Evolutionary conservation across 768 basidiomycete genomes (phyloP).

Genomic region (Clitopilus hobsonii): DNA sequence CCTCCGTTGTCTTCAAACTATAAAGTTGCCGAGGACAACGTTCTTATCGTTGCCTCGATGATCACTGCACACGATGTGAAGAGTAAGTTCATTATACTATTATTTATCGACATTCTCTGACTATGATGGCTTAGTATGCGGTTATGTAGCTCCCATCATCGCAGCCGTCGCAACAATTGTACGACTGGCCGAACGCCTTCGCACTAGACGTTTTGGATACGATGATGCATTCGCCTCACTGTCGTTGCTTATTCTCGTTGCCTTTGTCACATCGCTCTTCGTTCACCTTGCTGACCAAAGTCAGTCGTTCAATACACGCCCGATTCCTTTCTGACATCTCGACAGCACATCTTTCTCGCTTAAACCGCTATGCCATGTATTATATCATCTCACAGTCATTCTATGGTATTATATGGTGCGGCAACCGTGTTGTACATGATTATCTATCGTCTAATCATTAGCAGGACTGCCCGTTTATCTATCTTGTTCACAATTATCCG

Average conservation of each 20-base stretch:
- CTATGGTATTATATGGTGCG: constrained; percentile 32
- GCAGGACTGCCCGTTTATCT: constrained; percentile 41
- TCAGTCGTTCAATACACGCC: neutral
- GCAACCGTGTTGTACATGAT: neutral
- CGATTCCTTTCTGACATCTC: neutral
- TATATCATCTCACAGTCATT: constrained; percentile 30
- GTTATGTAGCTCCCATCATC: neutral
- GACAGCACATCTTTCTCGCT: neutral
- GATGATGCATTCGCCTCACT: neutral
- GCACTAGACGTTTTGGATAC: neutral
- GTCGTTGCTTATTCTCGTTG: neutral
- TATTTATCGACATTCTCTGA: constrained; percentile 17
- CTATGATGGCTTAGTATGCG: constrained; percentile 4
- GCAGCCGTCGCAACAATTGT: neutral
- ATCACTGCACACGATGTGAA: neutral
- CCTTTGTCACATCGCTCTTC: neutral
- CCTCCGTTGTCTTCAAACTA: neutral
- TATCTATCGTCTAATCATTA: neutral
- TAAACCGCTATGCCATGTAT: constrained; percentile 17
- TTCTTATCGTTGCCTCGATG: neutral
- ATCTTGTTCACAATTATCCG: constrained; percentile 52
- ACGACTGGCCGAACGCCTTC: neutral
- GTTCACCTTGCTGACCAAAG: neutral
- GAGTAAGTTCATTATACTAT: neutral
- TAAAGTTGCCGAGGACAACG: neutral